phyloP scores from a whole-genome alignment of 2,329 filamentous ascomycete species.

The Verticillium tricorpus region DNA sequence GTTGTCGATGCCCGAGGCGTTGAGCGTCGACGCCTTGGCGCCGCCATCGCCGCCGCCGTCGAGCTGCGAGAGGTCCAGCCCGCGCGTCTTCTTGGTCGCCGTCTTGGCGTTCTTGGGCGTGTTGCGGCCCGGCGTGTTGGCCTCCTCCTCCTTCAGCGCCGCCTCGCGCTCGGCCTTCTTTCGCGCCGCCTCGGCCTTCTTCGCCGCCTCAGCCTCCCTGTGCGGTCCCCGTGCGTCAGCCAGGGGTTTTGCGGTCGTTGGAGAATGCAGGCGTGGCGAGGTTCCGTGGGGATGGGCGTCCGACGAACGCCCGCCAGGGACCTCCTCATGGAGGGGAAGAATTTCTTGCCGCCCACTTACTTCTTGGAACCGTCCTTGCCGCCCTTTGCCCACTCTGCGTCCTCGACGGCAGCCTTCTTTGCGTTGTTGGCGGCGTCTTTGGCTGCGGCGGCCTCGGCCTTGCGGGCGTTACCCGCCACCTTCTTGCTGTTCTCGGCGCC shows the following conservation, averaged over 20 bases:
- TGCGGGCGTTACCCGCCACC: conserved; percentile 81
- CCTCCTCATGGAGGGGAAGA: not conserved
- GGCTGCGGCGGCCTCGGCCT: conserved; percentile 78
- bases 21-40: conserved; percentile 49
- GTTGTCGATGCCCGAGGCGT: conserved; percentile 87
- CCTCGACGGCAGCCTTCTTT: conserved; percentile 63
- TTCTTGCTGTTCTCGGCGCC: conserved; percentile 82
- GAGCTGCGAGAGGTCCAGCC: conserved; percentile 72
- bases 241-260: too few species aligned
- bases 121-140: conserved; percentile 49
- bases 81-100: conserved; percentile 64
- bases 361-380: conserved; percentile 83
- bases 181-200: conserved; percentile 73
- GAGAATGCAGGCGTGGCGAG: too few species aligned
- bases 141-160: conserved; percentile 78
- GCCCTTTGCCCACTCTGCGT: conserved; percentile 78
- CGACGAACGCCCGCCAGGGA: not conserved
- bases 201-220: conserved; percentile 80
- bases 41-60: conserved; percentile 58
- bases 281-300: not conserved
- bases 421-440: conserved; percentile 71
- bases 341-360: conserved; percentile 56
- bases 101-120: conserved; percentile 64
- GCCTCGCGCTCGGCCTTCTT: conserved; percentile 94
- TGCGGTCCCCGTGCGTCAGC: not conserved